A percentile compares a stretch with the other conserved stretches of the same genome.
phyloP scores from a whole-genome alignment of 139 green algal genomes.

The Edaphochlamys debaryana region DNA sequence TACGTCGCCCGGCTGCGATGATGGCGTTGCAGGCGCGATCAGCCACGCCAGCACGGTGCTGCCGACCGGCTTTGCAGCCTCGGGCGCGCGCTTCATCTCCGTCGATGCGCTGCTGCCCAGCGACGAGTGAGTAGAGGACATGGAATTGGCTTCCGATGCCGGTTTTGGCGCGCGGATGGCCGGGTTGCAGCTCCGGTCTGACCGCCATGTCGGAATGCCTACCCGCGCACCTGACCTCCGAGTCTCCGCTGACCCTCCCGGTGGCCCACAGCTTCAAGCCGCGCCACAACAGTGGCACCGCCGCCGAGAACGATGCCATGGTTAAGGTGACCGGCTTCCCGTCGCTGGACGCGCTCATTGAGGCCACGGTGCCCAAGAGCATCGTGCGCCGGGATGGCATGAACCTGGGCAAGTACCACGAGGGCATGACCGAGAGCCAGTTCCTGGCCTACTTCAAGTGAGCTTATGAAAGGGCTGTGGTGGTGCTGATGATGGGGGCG shows the following conservation, averaged over 20 bases:
- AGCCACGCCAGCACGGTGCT: constrained; percentile 1
- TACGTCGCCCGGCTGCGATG: no score
- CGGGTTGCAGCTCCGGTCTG: neutral
- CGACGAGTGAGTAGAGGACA: constrained; percentile 72
- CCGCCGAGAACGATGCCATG: constrained; percentile 88
- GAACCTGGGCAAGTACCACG: constrained; percentile 86
- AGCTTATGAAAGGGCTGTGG: constrained; percentile 16
- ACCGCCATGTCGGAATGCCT: neutral
- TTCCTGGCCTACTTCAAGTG: constrained; percentile 93
- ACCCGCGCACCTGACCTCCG: no score
- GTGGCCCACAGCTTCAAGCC: constrained; percentile 87
- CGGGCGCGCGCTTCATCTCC: constrained; percentile 73
- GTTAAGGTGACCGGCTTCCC: constrained; percentile 84
- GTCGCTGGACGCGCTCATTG: constrained; percentile 89
- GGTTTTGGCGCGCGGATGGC: no score
- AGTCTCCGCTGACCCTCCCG: neutral
- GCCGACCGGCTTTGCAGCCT: constrained; percentile 42
- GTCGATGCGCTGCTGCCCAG: constrained; percentile 77
- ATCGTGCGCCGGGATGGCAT: constrained; percentile 87
- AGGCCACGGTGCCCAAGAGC: constrained; percentile 93
- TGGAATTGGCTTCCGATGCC: neutral
- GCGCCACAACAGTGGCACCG: constrained; percentile 92
- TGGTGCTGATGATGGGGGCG: no score
- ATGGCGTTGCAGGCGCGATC: constrained; percentile 6
- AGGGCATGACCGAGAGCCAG: constrained; percentile 89